These are phyloP conservation scores for Metarhizium guizhouense DNA, from an alignment of 2,329 filamentous ascomycete genomes.

Conservation along the genomic window DNA sequence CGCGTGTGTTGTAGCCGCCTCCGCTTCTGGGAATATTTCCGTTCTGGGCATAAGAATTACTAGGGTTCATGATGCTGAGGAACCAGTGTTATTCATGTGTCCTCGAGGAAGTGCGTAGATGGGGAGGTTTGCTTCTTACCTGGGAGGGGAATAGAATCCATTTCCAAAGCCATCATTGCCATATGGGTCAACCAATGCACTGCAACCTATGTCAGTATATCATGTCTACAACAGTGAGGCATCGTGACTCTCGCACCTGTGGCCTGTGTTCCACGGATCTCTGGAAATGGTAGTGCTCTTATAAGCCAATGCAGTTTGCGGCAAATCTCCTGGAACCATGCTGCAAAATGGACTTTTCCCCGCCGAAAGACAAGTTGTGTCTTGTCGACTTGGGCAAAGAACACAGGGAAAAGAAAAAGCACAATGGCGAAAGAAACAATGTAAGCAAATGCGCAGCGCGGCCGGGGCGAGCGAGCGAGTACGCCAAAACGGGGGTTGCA, in stretches of 20 bases:
- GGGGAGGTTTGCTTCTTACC: conserved; percentile 23
- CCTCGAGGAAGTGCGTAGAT: background rate
- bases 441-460: background rate
- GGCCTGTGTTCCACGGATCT: conserved; percentile 40
- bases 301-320: conserved; percentile 39
- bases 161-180: conserved; percentile 27
- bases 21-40: conserved; percentile 8
- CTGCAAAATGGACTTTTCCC: conserved; percentile 6
- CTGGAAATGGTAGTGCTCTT: conserved; percentile 35
- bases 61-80: conserved; percentile 31
- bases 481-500: background rate
- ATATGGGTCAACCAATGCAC: conserved; percentile 22
- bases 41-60: conserved; percentile 22
- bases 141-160: conserved; percentile 26
- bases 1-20: conserved; percentile 28
- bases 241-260: conserved; percentile 35
- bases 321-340: conserved; percentile 33
- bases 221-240: conserved; percentile 9
- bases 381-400: background rate
- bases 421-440: background rate
- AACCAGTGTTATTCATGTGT: conserved; percentile 21
- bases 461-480: background rate
- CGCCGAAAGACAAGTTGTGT: background rate
- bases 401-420: background rate
- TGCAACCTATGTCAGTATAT: conserved; percentile 10